Base-by-base conservation (phyloP, 2,329 filamentous ascomycete species). In the Sphaerostilbella broomeana region DNA sequence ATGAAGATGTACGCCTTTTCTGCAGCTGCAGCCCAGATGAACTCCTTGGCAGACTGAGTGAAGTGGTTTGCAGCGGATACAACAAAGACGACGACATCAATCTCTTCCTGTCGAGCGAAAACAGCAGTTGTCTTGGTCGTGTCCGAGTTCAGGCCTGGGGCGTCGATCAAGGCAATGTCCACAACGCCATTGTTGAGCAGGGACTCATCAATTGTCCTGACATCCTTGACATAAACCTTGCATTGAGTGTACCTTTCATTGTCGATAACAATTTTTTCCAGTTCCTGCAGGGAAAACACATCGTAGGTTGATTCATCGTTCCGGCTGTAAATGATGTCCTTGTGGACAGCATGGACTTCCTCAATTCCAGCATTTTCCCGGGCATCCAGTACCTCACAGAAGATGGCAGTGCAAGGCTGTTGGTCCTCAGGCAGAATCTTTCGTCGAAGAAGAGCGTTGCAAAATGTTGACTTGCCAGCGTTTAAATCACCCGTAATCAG, bases 1-100 rank as follows among this genome's bases (percentile, higher is more conserved):
- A 98, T 94, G 61, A 98, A 98, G 47, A 98, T 89, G 58, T 98
- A 98, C 0, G 92, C 90, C 64, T 98, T 98, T 57, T 98, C 92
- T 27, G 90, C 80, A 1, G 92, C 92, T 2, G 92, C 92, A 35
- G 90, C 90, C 71, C 86, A 85, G 46, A 98, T 95, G 56, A 98
- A 98, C 54, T 98, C 92, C 63, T 86, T 94, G n/a, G 92, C 89
- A 1, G 92, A 95, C 39, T 94, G 79, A 0, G 92, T 98, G 58
- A 98, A 97, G 63, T 98, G 92, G 50, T 98, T 98, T 18, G 90
- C 88, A 3, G 92, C 92, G 9, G 89, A 95, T 5, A 98, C 92
- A 22, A 98, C 92, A 53, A 98, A 98, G 0, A 98, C 89, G 1
- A 98, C 92, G 0, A 98, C 92, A 53, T 98, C 92, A 47, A 98